Conservation (phyloP, 2,329 filamentous ascomycete species). For the Davidsoniella australis region DNA sequence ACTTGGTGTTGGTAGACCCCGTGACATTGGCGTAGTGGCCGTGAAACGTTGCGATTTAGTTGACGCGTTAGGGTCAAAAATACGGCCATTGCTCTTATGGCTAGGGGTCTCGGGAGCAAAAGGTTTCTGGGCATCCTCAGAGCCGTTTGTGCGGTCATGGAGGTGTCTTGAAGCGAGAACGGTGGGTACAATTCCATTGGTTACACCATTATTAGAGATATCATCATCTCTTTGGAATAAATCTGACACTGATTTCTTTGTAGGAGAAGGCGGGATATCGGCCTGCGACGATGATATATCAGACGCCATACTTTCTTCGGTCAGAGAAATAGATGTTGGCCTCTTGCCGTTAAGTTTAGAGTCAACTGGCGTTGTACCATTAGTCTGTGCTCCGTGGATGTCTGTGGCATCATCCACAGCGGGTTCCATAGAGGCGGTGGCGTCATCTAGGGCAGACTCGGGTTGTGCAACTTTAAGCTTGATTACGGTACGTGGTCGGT, state of each 20-base stretch:
- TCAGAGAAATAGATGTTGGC: neutral
- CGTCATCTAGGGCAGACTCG: neutral
- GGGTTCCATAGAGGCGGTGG: neutral
- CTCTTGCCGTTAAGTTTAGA: neutral
- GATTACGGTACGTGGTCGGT: slow-evolving; percentile 32
- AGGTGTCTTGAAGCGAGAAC: slow-evolving; percentile 7
- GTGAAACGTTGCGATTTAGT: slow-evolving; percentile 5
- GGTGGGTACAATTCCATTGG: slow-evolving; percentile 4
- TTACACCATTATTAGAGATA: neutral
- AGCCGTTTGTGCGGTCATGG: slow-evolving; percentile 1
- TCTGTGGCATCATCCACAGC: neutral
- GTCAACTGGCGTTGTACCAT: neutral
- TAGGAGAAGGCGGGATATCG: slow-evolving; percentile 9
- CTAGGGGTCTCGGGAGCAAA: slow-evolving; percentile 7
- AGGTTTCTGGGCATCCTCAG: neutral
- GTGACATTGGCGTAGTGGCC: slow-evolving; percentile 10
- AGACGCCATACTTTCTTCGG: neutral
- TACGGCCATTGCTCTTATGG: neutral
- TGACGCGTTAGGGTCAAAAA: neutral
- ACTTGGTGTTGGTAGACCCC: slow-evolving; percentile 10
- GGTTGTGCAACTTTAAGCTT: slow-evolving; percentile 32
- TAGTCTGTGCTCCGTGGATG: neutral
- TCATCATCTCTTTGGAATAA: slow-evolving; percentile 6
- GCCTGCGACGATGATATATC: neutral
- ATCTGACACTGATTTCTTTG: slow-evolving; percentile 14